Conservation (phyloP, 192 early-diverging fungal genomes). For the Spinellus fusiger region DNA sequence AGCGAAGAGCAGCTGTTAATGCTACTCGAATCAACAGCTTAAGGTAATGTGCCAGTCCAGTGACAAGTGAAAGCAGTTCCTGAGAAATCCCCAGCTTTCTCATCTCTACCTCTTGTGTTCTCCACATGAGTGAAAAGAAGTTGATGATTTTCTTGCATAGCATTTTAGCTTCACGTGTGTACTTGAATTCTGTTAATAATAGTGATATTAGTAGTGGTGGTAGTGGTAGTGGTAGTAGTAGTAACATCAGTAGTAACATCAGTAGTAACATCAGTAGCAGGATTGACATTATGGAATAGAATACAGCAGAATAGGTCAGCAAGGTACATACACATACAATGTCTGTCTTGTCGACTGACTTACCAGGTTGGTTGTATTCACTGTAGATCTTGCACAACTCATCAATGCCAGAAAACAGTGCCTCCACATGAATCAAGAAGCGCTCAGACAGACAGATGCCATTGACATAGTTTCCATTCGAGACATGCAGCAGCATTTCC, state of each 20-base stretch:
- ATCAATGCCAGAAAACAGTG: slow-evolving; percentile 86
- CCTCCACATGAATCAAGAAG: slow-evolving; percentile 90
- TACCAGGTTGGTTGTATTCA: slow-evolving; percentile 16
- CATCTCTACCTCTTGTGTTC: slow-evolving; percentile 54
- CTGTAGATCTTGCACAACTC: slow-evolving; percentile 10
- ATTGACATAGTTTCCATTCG: slow-evolving; percentile 74
- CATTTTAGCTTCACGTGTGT: slow-evolving; percentile 89
- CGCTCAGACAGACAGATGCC: slow-evolving; percentile 77
- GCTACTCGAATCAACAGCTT: slow-evolving; percentile 89
- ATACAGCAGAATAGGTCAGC: background rate
- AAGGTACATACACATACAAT: background rate
- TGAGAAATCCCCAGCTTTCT: slow-evolving; percentile 65
- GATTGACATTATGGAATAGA: background rate
- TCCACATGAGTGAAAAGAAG: slow-evolving; percentile 89
- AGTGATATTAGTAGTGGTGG: background rate
- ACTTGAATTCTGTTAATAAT: slow-evolving; percentile 51
- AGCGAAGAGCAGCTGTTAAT: slow-evolving; percentile 77
- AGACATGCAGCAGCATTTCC: slow-evolving; percentile 88
- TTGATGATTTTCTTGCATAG: slow-evolving; percentile 91
- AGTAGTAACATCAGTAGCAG: too few species aligned
- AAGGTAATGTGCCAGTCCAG: slow-evolving; percentile 85
- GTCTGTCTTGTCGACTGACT: slow-evolving; percentile 2
- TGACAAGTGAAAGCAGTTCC: slow-evolving; percentile 84
- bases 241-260: too few species aligned
- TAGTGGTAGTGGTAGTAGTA: background rate